These are phyloP conservation scores for Protomyces lactucae-debilis DNA, from an alignment of 1,139 yeast species.

Conservation along the genomic window DNA sequence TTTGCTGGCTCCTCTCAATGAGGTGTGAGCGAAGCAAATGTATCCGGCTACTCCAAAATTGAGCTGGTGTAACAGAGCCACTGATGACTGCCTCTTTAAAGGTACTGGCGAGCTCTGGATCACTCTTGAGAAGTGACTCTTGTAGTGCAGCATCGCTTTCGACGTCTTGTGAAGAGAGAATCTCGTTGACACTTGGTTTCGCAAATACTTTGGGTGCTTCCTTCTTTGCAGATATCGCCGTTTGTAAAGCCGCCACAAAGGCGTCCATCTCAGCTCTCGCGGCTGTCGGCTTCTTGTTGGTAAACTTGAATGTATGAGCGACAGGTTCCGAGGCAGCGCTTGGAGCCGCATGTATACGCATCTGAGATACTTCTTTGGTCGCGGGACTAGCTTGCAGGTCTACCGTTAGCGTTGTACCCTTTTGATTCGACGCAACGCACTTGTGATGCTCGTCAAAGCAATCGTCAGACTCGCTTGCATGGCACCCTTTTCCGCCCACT, in stretches of 20 bases:
- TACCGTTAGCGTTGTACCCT: not conserved
- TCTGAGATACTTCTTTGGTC: constrained; percentile 17
- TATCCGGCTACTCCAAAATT: constrained; percentile 83
- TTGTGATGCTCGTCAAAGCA: constrained; percentile 25
- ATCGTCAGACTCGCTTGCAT: constrained; percentile 23
- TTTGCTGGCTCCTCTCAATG: constrained; percentile 70
- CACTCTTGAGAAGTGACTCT: constrained; percentile 66
- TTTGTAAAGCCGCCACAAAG: constrained; percentile 18
- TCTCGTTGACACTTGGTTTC: constrained; percentile 11
- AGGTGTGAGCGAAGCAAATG: constrained; percentile 81
- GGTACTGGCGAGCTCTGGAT: constrained; percentile 62
- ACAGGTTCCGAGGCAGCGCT: constrained; percentile 23
- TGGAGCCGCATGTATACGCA: constrained; percentile 24
- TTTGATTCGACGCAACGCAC: not conserved
- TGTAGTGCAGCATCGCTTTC: constrained; percentile 61
- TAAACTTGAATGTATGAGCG: constrained; percentile 27
- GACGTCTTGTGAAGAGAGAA: constrained; percentile 22
- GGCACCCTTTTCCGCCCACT: constrained; percentile 25
- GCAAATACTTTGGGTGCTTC: constrained; percentile 11
- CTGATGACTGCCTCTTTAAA: constrained; percentile 82
- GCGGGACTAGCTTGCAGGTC: constrained; percentile 28
- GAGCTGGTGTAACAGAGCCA: constrained; percentile 44
- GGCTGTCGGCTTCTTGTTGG: not conserved
- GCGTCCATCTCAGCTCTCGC: constrained; percentile 22
- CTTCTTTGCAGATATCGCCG: constrained; percentile 15